A percentile compares a stretch with the other conserved stretches of the same genome.
Evolutionary conservation across 2,329 filamentous ascomycete species (phyloP).

Genomic region (Colletotrichum magnum): DNA sequence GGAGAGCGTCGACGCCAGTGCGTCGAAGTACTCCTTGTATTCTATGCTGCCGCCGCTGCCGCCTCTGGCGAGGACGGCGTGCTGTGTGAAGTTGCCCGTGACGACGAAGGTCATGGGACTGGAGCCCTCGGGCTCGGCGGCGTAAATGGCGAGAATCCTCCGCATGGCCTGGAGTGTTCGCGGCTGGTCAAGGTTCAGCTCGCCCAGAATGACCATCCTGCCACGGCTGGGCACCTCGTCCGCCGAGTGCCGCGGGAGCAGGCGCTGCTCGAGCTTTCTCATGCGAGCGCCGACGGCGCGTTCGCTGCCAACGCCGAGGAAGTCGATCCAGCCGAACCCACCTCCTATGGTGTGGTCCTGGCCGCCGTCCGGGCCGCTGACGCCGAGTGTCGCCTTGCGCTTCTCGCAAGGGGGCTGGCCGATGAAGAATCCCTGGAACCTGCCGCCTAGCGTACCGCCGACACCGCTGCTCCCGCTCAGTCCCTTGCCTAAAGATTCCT

Average conservation of each 20-base stretch:
- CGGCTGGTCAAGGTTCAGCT: conserved; percentile 88
- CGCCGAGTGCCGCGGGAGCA: conserved; percentile 64
- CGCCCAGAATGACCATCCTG: conserved; percentile 82
- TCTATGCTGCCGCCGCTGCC: conserved; percentile 87
- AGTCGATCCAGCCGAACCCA: conserved; percentile 97
- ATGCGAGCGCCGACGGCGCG: conserved; percentile 86
- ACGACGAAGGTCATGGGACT: conserved; percentile 86
- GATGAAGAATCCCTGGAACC: conserved; percentile 90
- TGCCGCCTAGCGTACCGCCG: conserved; percentile 91
- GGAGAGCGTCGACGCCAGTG: conserved; percentile 83
- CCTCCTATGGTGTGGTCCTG: conserved; percentile 77
- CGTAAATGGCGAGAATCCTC: conserved; percentile 83
- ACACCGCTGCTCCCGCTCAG: conserved; percentile 85
- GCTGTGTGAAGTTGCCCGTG: conserved; percentile 84
- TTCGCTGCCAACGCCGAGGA: conserved; percentile 91
- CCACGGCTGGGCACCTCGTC: conserved; percentile 58
- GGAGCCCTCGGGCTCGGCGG: conserved; percentile 71
- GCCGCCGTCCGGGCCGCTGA: conserved; percentile 71
- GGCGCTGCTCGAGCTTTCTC: conserved; percentile 81
- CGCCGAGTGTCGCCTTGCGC: conserved; percentile 82
- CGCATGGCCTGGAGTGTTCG: conserved; percentile 84
- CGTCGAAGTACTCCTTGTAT: conserved; percentile 97
- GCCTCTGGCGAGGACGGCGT: conserved; percentile 76
- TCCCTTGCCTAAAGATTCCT: conserved; percentile 76
- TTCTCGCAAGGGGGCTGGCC: conserved; percentile 93